Base-by-base conservation (phyloP, 129 eudicot genomes). In the Flaveria bidentis region DNA sequence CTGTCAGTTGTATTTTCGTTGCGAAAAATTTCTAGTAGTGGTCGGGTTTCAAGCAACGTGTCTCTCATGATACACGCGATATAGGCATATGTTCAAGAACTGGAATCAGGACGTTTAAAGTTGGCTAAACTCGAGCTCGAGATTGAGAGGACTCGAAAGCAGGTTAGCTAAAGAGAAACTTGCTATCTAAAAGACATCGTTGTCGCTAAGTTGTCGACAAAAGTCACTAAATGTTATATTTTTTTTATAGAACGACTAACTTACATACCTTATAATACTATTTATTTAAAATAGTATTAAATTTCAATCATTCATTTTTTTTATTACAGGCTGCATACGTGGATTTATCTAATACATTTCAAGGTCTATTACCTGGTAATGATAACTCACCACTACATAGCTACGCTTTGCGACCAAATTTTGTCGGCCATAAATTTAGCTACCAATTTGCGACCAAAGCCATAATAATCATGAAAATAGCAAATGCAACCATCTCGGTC, bases 1-100 rank as follows among this genome's bases (percentile, higher is more conserved):
- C 5, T 1, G 53, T 47, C 15, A 3, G 5, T 47, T 14, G 13
- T 11, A 47, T 12, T 47, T 47, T 47, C 53, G 16, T 47, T 3
- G 15, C n/a, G 2, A 12, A 47, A 47, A 2, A 0, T 9, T 47
- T 47, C 16, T 47, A 47, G 15, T 47, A 47, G 5, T 22, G n/a
- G 2, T 11, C 66, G 3, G 8, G 66, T 60, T 60, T 22, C 66
- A 25, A 46, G 6, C 13, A 8, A 23, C 47, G 26, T 4, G 11
- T 71, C 55, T 78, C 7, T 14, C 15, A 9, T 20, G 44, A 61
- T 56, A 33, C 45, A 33, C 36, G 41, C 17, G 45, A 22, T 33
- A 26, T 74, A 92, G 96, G 98, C 92, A 8, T 92, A 92, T 80
- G 92, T 92, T 72, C 90, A 86, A 76, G 92, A 92, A 76, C 60